These are phyloP conservation scores for Acanthochlamys bracteata DNA, from an alignment of 106 monocot species.

Conservation along the genomic window DNA sequence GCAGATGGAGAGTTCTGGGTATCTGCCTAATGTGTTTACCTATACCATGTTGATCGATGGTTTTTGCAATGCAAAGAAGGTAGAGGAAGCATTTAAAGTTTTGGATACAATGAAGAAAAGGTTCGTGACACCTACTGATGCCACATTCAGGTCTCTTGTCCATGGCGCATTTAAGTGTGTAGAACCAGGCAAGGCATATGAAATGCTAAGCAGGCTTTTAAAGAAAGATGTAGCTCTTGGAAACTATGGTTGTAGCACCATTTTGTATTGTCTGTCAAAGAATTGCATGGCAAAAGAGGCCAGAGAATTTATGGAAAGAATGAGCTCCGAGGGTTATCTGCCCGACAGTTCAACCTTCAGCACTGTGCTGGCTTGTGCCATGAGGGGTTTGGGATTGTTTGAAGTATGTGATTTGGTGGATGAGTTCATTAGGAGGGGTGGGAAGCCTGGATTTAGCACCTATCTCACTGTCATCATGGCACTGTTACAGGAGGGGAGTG, in stretches of 20 bases:
- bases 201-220: constrained; percentile 24
- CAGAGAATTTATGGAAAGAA: constrained; percentile 35
- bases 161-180: constrained; percentile 63
- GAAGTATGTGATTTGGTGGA: constrained; percentile 49
- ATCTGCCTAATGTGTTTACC: constrained; percentile 64
- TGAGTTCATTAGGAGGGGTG: constrained; percentile 49
- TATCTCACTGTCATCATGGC: constrained; percentile 34
- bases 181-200: constrained; percentile 39
- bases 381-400: constrained; percentile 26
- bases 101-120: constrained; percentile 51
- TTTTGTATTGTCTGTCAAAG: constrained; percentile 72
- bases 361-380: constrained; percentile 38
- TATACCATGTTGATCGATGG: constrained; percentile 88
- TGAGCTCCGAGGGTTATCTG: constrained; percentile 32
- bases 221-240: constrained; percentile 17
- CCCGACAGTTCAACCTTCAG: constrained; percentile 38
- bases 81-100: constrained; percentile 48
- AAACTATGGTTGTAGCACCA: constrained; percentile 28
- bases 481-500: constrained; percentile 30
- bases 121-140: constrained; percentile 57
- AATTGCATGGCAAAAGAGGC: constrained; percentile 44
- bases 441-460: constrained; percentile 63
- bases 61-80: constrained; percentile 75
- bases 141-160: constrained; percentile 60
- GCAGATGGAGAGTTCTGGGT: constrained; percentile 61